phyloP scores from a whole-genome alignment of 345 rosid species.

The Lumnitzera racemosa region DNA sequence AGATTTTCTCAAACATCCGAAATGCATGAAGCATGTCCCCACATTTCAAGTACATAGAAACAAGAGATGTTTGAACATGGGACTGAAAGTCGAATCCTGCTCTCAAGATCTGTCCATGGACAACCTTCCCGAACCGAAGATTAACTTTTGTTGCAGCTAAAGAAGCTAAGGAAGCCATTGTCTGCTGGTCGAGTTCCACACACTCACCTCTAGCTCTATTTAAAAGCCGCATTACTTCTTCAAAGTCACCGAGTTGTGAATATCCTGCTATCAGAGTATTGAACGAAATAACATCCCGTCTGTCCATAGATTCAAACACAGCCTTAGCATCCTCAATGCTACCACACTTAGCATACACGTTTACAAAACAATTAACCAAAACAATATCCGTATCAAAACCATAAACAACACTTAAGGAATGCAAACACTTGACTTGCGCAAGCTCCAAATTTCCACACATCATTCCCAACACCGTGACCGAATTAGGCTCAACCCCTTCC shows the following conservation, averaged over 20 bases:
- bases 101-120: constrained; percentile 50
- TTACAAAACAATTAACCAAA: constrained; percentile 35
- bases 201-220: constrained; percentile 30
- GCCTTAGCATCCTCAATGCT: constrained; percentile 30
- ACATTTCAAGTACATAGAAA: constrained; percentile 64
- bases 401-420: constrained; percentile 30
- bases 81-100: constrained; percentile 36
- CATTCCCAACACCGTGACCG: constrained; percentile 47
- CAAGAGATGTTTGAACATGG: constrained; percentile 50
- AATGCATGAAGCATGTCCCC: constrained; percentile 39
- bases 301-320: constrained; percentile 36
- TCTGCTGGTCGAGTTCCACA: constrained; percentile 37
- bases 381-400: constrained; percentile 37
- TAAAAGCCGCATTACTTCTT: constrained; percentile 32
- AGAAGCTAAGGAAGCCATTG: constrained; percentile 34
- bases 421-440: constrained; percentile 33
- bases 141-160: constrained; percentile 28
- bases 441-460: constrained; percentile 32
- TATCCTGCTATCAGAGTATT: constrained; percentile 45
- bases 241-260: constrained; percentile 28
- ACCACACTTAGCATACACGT: constrained; percentile 36
- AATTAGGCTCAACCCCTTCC: constrained; percentile 34
- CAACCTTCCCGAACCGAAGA: constrained; percentile 35
- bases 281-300: constrained; percentile 51
- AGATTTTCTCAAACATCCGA: constrained; percentile 28